Base-by-base conservation (phyloP, 2,329 filamentous ascomycete genomes). In the Fusarium penzigii region DNA sequence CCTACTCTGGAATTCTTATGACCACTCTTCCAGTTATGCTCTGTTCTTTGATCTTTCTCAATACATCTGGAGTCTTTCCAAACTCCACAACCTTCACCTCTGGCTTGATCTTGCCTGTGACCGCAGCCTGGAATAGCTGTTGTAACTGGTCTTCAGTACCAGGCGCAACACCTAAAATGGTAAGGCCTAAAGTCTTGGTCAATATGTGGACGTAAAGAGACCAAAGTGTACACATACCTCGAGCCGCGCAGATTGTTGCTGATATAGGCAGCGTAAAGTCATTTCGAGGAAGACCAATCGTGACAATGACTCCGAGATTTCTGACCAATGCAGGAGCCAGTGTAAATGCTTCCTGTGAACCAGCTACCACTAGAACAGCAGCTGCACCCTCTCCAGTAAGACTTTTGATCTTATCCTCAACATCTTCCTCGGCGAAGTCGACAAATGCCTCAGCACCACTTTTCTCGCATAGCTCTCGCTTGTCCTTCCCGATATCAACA, bases 381-480 rank as follows among this genome's bases (percentile, higher is more conserved):
- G 64, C 57, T 1, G 67, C 67, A 0, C 67, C 68, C 11, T 70
- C 69, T 0, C 43, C 52, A 0, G 68, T 70, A 1, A 70, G 16
- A 0, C 54, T 43, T n/a, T 53, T 66, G 0, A 70, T 62, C 2
- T 20, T 53, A 0, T 51, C 29, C 11, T 63, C 61, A 0, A 68
- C 56, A 2, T 67, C 49, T 0, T 66, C 65, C 0, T 6, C n/a
- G 0, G 1, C 1, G 17, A 66, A 71, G 36, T 71, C 68, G 7
- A 71, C 32, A 1, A 67, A 71, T 0, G 49, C 54, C 8, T 68
- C 54, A 0, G 68, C 68, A 1, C 68, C 65, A 5, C 62, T 60
- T 0, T 50, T 50, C 3, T 63, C 46, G 11, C 62, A 64, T 3
- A 68, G 17, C 0, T 58, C 45, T 1, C 62, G 61, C 5, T 66